Base-by-base conservation (phyloP, 768 basidiomycete species). In the Ramaria sp. region DNA sequence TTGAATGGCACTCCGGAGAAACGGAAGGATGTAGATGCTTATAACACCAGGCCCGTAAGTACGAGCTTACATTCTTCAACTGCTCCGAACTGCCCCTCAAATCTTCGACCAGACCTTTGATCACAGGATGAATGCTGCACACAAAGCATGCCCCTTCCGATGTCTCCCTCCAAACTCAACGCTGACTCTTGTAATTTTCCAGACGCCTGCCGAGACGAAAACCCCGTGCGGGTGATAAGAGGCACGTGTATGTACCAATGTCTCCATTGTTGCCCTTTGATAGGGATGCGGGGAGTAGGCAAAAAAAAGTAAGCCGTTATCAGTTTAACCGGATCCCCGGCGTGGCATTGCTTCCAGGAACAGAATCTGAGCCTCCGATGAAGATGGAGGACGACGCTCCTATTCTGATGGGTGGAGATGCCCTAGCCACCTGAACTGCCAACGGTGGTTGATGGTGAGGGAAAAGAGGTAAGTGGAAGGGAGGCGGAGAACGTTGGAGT, bases 21-120 rank as follows among this genome's bases (percentile, higher is more conserved):
- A 1, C 91, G 88, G 0, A 93, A 94, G 67, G 95, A 95, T 68
- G 89, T 89, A 49, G 34, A 78, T 13, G 5, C 5, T 50, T 34
- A 38, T 27, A 30, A 36, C 38, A 48, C 39, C 13, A 50, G 36
- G 50, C 39, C 27, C 48, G 48, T 20, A 47, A 48, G 25, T 54
- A 16, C 25, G 16, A 37, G 27, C 39, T 18, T 15, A 16, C 10
- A 47, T 24, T 25, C 32, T 38, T 39, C n/a, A 37, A 41, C 41
- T 91, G 88, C 81, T 95, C 43, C 85, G 93, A 13, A 94, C 92
- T 0, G 93, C 86, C 8, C 84, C 83, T 3, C 93, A 96, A 65
- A 89, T 82, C 60, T 83, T 72, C 48, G 81, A 94, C 64, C 92
- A 95, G 65, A 74, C 73, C 1, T 94, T 92, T 58, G 85, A 91